These are phyloP conservation scores for Kodamaea fungicola DNA, from an alignment of 1,139 yeast species.

Conservation along the genomic window DNA sequence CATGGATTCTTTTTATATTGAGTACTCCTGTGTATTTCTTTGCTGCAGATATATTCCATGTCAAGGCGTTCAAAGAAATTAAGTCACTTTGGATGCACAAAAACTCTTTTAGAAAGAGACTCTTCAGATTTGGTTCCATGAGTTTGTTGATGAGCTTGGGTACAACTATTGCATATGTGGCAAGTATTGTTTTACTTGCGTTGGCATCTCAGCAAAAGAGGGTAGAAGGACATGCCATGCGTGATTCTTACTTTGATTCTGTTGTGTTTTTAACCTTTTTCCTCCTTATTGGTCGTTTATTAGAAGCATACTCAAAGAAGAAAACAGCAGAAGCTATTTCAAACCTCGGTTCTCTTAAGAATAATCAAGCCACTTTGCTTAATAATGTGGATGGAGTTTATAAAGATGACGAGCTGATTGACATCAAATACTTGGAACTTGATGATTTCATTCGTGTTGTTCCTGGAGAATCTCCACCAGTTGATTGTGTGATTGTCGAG, in stretches of 20 bases:
- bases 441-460: slow-evolving; percentile 59
- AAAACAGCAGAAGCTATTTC: slow-evolving; percentile 68
- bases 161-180: slow-evolving; percentile 67
- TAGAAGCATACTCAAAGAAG: slow-evolving; percentile 63
- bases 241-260: slow-evolving; percentile 72
- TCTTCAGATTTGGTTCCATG: slow-evolving; percentile 76
- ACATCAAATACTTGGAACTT: slow-evolving; percentile 54
- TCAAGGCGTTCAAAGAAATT: slow-evolving; percentile 60
- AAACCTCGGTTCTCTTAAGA: slow-evolving; percentile 49
- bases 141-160: slow-evolving; percentile 69
- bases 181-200: slow-evolving; percentile 57
- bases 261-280: slow-evolving; percentile 74
- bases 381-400: slow-evolving; percentile 24
- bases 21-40: slow-evolving; percentile 74
- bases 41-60: slow-evolving; percentile 71
- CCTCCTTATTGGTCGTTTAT: slow-evolving; percentile 62
- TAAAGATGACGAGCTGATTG: slow-evolving; percentile 34
- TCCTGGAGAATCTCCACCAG: slow-evolving; percentile 72
- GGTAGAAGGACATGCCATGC: slow-evolving; percentile 34
- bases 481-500: slow-evolving; percentile 60
- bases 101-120: slow-evolving; percentile 52
- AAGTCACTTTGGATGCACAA: slow-evolving; percentile 54
- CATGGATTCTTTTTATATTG: slow-evolving; percentile 63
- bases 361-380: slow-evolving; percentile 48
- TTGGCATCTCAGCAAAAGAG: slow-evolving; percentile 4